Percentiles rank a stretch among this genome's conserved stretches.
Evolutionary conservation across 371 early-diverging fungal genomes (phyloP).

Genomic region (Blastocladiella emersonii): DNA sequence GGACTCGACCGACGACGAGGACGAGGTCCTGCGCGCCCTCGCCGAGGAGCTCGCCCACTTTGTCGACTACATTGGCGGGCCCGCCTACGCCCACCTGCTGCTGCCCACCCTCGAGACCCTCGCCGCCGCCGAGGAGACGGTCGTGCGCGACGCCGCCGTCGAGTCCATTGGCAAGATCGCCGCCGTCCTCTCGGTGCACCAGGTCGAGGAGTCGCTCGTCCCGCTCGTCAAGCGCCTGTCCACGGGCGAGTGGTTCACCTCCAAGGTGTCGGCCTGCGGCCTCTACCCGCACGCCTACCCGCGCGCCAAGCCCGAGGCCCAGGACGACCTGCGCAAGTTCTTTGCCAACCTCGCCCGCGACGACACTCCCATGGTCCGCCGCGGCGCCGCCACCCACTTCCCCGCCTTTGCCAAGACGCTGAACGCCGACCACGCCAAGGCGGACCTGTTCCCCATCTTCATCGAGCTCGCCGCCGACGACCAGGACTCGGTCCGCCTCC

Average conservation of each 20-base stretch:
- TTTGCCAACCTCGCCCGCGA: slow-evolving; percentile 68
- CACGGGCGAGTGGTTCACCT: slow-evolving; percentile 94
- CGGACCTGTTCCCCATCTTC: slow-evolving; percentile 67
- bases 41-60: slow-evolving; percentile 88
- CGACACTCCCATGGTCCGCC: slow-evolving; percentile 95
- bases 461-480: slow-evolving; percentile 65
- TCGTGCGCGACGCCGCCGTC: slow-evolving; percentile 82
- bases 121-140: slow-evolving; percentile 91
- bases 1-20: slow-evolving; percentile 97
- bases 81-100: slow-evolving; percentile 66
- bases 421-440: slow-evolving; percentile 52
- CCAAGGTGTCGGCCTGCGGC: slow-evolving; percentile 82
- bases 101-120: slow-evolving; percentile 85
- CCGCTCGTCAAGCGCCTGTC: slow-evolving; percentile 82
- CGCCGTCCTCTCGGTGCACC: slow-evolving; percentile 46
- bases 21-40: slow-evolving; percentile 81
- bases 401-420: slow-evolving; percentile 49
- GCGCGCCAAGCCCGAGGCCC: slow-evolving; percentile 47
- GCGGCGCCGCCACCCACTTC: slow-evolving; percentile 84
- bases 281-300: slow-evolving; percentile 73
- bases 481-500: slow-evolving; percentile 91
- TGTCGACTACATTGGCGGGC: slow-evolving; percentile 81
- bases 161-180: slow-evolving; percentile 76
- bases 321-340: slow-evolving; percentile 71
- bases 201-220: slow-evolving; percentile 73